These are phyloP conservation scores for Debaryomycetaceae sp. DNA, from an alignment of 1,139 yeast genomes.

Conservation along the genomic window DNA sequence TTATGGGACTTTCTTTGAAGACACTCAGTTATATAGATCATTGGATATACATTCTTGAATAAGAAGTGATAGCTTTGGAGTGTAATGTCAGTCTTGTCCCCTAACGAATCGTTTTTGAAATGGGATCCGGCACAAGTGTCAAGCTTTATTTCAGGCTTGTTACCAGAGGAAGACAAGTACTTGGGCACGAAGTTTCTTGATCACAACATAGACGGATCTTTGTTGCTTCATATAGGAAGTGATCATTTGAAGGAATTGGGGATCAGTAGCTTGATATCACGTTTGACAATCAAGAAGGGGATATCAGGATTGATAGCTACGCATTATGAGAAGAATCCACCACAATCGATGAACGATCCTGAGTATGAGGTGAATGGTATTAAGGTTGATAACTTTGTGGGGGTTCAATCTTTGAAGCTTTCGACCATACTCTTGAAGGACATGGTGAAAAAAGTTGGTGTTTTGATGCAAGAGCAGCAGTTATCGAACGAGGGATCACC, in stretches of 20 bases:
- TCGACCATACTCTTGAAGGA: conserved; percentile 37
- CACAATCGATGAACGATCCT: conserved; percentile 28
- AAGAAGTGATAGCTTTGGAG: not conserved
- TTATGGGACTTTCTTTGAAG: too few species aligned
- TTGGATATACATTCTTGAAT: not conserved
- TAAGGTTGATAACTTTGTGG: conserved; percentile 29
- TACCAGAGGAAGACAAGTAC: conserved; percentile 18
- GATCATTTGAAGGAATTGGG: conserved; percentile 64
- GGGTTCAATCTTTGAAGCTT: conserved; percentile 32
- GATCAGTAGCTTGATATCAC: conserved; percentile 31
- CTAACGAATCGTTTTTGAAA: conserved; percentile 36
- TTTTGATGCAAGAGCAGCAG: conserved; percentile 13
- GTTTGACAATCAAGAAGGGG: conserved; percentile 48
- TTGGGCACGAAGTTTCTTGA: conserved; percentile 39
- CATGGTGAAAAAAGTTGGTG: conserved; percentile 27
- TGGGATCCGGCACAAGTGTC: conserved; percentile 52
- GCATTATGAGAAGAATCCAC: conserved; percentile 31
- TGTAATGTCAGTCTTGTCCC: conserved; percentile 2
- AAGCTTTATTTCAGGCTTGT: conserved; percentile 25
- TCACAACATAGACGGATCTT: conserved; percentile 60
- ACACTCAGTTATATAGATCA: not conserved
- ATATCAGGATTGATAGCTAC: conserved; percentile 42
- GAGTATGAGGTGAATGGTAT: conserved; percentile 26
- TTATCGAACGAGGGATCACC: conserved; percentile 15
- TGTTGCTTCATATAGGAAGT: conserved; percentile 56